Evolutionary conservation across 1,284 basidiomycete species (phyloP).

Genomic region (Sanghuangporus weigelae): DNA sequence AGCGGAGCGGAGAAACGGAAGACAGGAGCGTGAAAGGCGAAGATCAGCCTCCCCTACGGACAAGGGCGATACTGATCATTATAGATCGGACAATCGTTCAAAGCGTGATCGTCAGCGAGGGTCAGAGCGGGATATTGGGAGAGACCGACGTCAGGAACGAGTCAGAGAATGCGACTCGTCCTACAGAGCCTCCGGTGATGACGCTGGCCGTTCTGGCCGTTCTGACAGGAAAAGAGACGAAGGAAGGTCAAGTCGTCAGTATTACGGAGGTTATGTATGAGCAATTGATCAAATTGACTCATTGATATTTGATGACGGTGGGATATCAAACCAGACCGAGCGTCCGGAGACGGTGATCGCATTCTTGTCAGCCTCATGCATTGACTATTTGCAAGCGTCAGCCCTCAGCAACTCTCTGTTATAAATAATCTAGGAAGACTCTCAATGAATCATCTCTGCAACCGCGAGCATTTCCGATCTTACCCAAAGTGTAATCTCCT

Average conservation of each 20-base stretch:
- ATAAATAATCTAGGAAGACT: too few relatives aligned
- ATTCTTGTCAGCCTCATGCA: background rate
- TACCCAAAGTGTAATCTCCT: background rate
- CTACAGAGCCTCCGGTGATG: background rate
- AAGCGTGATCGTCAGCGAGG: slow-evolving; percentile 17
- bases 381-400: background rate
- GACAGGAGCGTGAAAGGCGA: slow-evolving; percentile 1
- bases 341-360: background rate
- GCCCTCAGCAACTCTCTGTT: too few relatives aligned
- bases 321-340: too few relatives aligned
- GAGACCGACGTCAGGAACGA: slow-evolving; percentile 21
- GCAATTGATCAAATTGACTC: background rate
- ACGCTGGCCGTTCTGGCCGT: background rate
- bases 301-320: too few relatives aligned
- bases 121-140: slow-evolving; percentile 18
- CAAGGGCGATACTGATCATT: background rate
- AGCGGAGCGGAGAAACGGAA: background rate
- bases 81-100: slow-evolving; percentile 14
- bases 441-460: too few relatives aligned
- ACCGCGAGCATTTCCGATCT: background rate
- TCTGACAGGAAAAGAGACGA: slow-evolving; percentile 1
- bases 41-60: slow-evolving; percentile 14
- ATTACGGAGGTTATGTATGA: slow-evolving; percentile 15
- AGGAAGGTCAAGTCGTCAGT: slow-evolving; percentile 7
- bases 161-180: slow-evolving; percentile 17